Evolutionary conservation across 176 grass and related monocot species (phyloP).

Genomic region (Musa schizocarpa): DNA sequence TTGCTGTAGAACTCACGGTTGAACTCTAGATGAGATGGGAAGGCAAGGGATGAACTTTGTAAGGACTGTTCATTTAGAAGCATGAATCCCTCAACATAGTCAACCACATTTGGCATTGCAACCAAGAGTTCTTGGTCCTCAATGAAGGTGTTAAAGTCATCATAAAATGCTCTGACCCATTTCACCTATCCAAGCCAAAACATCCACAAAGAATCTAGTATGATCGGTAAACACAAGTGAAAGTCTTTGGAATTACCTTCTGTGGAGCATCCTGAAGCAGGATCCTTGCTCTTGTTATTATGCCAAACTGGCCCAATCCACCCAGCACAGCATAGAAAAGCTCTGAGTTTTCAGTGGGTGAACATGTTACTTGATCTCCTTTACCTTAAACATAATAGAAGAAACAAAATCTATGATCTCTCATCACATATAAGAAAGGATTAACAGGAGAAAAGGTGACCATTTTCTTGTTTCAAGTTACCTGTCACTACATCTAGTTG

Average conservation of each 20-base stretch:
- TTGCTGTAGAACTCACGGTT: slow-evolving; percentile 50
- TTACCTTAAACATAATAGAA: slow-evolving; percentile 35
- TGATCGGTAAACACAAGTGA: not conserved
- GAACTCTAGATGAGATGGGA: slow-evolving; percentile 58
- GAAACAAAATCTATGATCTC: slow-evolving; percentile 23
- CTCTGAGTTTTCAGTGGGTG: slow-evolving; percentile 48
- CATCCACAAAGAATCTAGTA: not conserved
- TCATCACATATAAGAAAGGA: not conserved
- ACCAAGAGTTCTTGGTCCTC: slow-evolving; percentile 75
- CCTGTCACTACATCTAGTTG: slow-evolving; percentile 89
- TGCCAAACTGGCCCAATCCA: slow-evolving; percentile 90
- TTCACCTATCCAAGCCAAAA: slow-evolving; percentile 39
- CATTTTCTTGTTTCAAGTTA: not conserved
- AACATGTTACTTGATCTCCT: slow-evolving; percentile 69
- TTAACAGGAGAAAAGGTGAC: not conserved
- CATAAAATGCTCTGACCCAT: slow-evolving; percentile 87
- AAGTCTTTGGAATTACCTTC: slow-evolving; percentile 34
- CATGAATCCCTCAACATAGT: slow-evolving; percentile 87
- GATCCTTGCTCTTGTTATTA: slow-evolving; percentile 89
- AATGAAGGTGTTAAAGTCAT: slow-evolving; percentile 70
- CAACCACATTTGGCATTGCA: slow-evolving; percentile 58
- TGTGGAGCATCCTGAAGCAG: slow-evolving; percentile 73
- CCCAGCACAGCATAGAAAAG: slow-evolving; percentile 79
- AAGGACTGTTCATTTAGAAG: slow-evolving; percentile 66
- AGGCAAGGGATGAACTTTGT: slow-evolving; percentile 62